Conservation (phyloP, 176 grass and related monocot species). For the Aegilops bicornis region DNA sequence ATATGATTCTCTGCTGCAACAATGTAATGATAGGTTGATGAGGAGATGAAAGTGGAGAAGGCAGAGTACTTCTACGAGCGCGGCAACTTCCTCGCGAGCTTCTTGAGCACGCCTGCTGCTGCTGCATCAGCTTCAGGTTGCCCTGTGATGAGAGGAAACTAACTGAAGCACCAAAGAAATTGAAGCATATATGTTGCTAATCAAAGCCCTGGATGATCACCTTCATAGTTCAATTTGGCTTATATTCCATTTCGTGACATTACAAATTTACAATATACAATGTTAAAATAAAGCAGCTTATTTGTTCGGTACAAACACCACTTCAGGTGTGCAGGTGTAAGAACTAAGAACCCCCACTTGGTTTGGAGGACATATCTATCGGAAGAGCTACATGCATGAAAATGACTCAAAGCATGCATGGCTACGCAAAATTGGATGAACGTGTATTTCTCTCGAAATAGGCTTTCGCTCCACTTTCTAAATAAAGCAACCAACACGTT, state of each 20-base stretch:
- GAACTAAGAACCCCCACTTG: not conserved
- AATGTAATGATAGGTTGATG: slow-evolving; percentile 39
- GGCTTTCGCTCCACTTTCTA: too few relatives aligned
- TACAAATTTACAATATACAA: not conserved
- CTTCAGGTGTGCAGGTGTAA: not conserved
- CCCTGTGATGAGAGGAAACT: slow-evolving; percentile 30
- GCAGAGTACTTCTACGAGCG: slow-evolving; percentile 70
- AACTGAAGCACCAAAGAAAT: not conserved
- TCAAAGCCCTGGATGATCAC: not conserved
- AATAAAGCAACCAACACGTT: too few relatives aligned
- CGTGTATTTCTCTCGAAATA: too few relatives aligned
- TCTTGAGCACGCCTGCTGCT: slow-evolving; percentile 29
- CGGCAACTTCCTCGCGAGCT: slow-evolving; percentile 58
- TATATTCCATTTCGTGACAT: not conserved
- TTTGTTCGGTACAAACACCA: not conserved
- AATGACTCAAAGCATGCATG: not conserved
- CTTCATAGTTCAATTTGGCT: not conserved
- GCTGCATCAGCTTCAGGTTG: slow-evolving; percentile 11
- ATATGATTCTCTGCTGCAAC: not conserved
- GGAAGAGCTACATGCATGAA: not conserved
- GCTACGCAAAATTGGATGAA: too few relatives aligned
- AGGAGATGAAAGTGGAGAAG: slow-evolving; percentile 50
- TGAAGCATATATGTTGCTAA: not conserved
- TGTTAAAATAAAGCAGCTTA: not conserved
- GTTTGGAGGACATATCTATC: not conserved